These are phyloP conservation scores for Moricandia arvensis DNA, from an alignment of 345 rosid species.

Conservation along the genomic window DNA sequence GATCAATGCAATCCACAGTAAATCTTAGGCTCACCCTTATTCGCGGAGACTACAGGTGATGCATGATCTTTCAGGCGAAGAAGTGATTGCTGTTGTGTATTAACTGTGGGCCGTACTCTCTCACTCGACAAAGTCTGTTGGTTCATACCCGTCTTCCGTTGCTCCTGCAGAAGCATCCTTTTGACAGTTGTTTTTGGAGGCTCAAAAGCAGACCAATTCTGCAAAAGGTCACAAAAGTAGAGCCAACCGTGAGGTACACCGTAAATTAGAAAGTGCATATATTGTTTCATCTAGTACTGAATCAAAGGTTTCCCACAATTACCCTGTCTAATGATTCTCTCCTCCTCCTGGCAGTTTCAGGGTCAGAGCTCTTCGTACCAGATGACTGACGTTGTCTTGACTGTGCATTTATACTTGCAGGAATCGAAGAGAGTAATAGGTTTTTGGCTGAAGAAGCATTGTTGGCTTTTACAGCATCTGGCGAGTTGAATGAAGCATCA, in stretches of 20 bases:
- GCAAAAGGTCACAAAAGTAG: slow-evolving; percentile 32
- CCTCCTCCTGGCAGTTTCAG: slow-evolving; percentile 85
- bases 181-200: slow-evolving; percentile 91
- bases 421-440: slow-evolving; percentile 50
- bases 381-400: slow-evolving; percentile 57
- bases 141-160: slow-evolving; percentile 42
- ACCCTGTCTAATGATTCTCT: slow-evolving; percentile 89
- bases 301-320: slow-evolving; percentile 23
- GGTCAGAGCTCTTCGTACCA: slow-evolving; percentile 57
- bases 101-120: slow-evolving; percentile 38
- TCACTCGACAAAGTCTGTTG: slow-evolving; percentile 43
- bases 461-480: slow-evolving; percentile 49
- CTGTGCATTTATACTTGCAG: slow-evolving; percentile 54
- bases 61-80: slow-evolving; percentile 43
- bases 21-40: slow-evolving; percentile 50
- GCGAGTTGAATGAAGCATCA: slow-evolving; percentile 77
- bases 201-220: slow-evolving; percentile 88
- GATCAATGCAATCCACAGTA: slow-evolving; percentile 21
- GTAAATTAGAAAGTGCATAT: background rate
- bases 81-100: slow-evolving; percentile 36
- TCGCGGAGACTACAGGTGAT: slow-evolving; percentile 44
- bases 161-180: slow-evolving; percentile 73
- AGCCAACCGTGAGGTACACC: slow-evolving; percentile 5
- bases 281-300: background rate
- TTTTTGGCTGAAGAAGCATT: slow-evolving; percentile 46